Conservation (phyloP, 2,329 filamentous ascomycete genomes). For the Berkeleyomyces basicola region DNA sequence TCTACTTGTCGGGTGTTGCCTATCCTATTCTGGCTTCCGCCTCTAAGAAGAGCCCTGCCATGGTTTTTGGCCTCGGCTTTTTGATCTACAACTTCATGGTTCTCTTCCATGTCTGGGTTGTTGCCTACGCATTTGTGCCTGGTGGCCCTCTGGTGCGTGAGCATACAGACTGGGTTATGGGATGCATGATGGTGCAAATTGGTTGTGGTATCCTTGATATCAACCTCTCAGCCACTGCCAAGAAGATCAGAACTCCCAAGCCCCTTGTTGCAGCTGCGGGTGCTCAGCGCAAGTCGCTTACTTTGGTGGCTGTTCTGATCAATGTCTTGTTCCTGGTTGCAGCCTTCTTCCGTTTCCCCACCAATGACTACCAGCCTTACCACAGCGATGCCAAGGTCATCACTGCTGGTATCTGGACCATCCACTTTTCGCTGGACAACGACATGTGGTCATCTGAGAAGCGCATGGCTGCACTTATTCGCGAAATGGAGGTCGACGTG, state of each 20-base stretch:
- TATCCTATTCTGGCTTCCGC: slow-evolving; percentile 61
- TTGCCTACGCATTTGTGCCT: slow-evolving; percentile 94
- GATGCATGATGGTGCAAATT: slow-evolving; percentile 65
- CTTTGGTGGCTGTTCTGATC: slow-evolving; percentile 47
- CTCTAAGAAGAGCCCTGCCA: slow-evolving; percentile 57
- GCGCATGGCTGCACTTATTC: slow-evolving; percentile 78
- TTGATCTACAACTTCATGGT: slow-evolving; percentile 85
- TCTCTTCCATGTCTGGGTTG: slow-evolving; percentile 97
- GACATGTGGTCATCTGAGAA: slow-evolving; percentile 97
- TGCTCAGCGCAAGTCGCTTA: slow-evolving; percentile 36
- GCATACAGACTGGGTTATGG: slow-evolving; percentile 92
- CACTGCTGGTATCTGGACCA: slow-evolving; percentile 95
- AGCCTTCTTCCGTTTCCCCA: slow-evolving; percentile 81
- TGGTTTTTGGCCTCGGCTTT: slow-evolving; percentile 77
- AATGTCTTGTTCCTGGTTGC: slow-evolving; percentile 67
- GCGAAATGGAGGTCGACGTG: slow-evolving; percentile 93
- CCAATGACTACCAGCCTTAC: slow-evolving; percentile 80
- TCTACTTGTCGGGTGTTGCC: slow-evolving; percentile 68
- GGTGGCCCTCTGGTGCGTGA: slow-evolving; percentile 85
- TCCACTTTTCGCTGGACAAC: slow-evolving; percentile 95
- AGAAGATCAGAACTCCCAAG: slow-evolving; percentile 16
- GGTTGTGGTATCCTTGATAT: slow-evolving; percentile 71
- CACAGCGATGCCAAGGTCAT: slow-evolving; percentile 74
- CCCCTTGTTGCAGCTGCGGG: slow-evolving; percentile 15
- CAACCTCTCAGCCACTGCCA: slow-evolving; percentile 25